Evolutionary conservation across 331 rosid genomes (phyloP), one percentile per base, ranked within the genome.

Genomic region (Acacia pycnantha): DNA sequence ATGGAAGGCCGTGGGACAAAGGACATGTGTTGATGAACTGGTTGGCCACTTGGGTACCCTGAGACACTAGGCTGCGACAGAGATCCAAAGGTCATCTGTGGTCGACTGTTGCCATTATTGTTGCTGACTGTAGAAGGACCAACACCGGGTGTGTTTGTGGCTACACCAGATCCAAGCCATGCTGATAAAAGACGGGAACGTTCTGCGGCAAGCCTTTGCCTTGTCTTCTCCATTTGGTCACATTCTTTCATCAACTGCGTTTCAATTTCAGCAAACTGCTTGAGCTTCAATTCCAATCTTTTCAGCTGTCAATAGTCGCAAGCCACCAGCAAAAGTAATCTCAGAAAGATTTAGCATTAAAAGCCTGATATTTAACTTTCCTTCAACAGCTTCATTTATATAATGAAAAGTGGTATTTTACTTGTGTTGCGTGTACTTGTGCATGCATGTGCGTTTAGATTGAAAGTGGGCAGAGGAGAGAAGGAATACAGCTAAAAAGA

Each of bases 181-280:
- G 93, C 72, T 37, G 97, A 92, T 67, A 92, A 68, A 67, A 90
- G n/a, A 27, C 97, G 91, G 41, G 92, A 74, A 69, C 98, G 93
- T 66, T 94, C 98, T 22, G 90, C 88, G 21, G 81, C 89, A 87
- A 88, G 77, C 83, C 99, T 91, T 85, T 94, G 97, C 84, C 94
- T 89, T 29, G 95, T 74, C 89, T 92, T 92, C 86, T 94, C 99
- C 79, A 94, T 89, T 88, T 94, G 97, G 76, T 96, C 99, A 1
- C 98, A 94, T 86, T 96, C 99, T 84, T 96, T 96, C 98, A 94
- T 92, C 84, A 96, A 87, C 54, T 91, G 87, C 18, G 99, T 94
- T 87, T 96, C 99, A 79, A 96, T 90, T 88, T 94, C 98, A 24
- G 96, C 98, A 82, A 94, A 94, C 80, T 94, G 98, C 88, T 94